Evolutionary conservation across 371 early-diverging fungal genomes (phyloP), one percentile per base, ranked within the genome.

Genomic region (Apophysomyces sp.): DNA sequence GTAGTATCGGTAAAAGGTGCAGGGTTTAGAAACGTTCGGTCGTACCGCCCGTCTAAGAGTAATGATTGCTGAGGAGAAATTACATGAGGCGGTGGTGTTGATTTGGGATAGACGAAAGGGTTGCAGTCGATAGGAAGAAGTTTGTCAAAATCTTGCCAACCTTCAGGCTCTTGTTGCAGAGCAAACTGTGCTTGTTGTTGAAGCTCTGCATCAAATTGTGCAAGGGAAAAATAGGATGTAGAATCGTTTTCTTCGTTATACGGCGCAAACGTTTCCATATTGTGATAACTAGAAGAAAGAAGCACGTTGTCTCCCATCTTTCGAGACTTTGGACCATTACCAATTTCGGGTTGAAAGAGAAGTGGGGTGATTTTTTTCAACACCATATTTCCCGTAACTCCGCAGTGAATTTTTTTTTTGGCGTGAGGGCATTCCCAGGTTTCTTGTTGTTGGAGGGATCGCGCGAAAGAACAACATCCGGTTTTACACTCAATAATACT

Each of bases 141-240:
- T 63, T 66, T 70, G 66, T 77, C 78, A 41, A 75, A 67, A 37
- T 73, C 73, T 44, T 74, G 78, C 75, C 75, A 74, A 27, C 53
- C 61, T 52, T 57, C 61, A 18, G 49, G 9, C 21, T 44, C 49
- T 30, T 72, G 68, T 60, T 74, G 65, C 39, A 78, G 41, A 24
- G 74, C 68, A n/a, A 71, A 63, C 52, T 78, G 78, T 3, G 78
- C 78, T 62, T 78, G 78, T 57, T 78, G 75, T 39, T 78, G 78
- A 15, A 78, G 53, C 41, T 74, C 71, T 28, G 72, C 49, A 32
- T 75, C 78, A 41, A 78, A 73, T 49, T 78, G 73, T 12, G 78
- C 72, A 5, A 78, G 55, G 21, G 49, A 44, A 44, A 44, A 44
- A 44, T 18, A 44, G 9, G 49, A 44, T 9, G 24, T 44, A 44